Evolutionary conservation across 1,284 basidiomycete genomes (phyloP).

Genomic region (Stereum hirsutum): DNA sequence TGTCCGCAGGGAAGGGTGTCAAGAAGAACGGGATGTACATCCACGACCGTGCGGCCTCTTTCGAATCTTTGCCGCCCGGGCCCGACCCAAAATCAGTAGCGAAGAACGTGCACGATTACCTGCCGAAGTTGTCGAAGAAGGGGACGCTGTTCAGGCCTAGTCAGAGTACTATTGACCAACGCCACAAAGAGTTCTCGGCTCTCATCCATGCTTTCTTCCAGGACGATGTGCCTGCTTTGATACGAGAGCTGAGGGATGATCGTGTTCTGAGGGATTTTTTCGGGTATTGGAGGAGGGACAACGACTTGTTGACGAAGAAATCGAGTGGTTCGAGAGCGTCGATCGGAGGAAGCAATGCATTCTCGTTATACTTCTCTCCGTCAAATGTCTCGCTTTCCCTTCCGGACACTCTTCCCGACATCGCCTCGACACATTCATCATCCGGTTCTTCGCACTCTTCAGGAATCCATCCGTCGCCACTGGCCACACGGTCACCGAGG

Average conservation of each 20-base stretch:
- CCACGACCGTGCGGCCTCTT: slow-evolving; percentile 66
- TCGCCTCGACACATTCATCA: slow-evolving; percentile 12
- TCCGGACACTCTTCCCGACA: slow-evolving; percentile 28
- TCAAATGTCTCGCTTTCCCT: slow-evolving; percentile 27
- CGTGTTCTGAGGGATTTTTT: slow-evolving; percentile 64
- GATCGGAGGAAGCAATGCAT: slow-evolving; percentile 23
- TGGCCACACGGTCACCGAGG: no score
- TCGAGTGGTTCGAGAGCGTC: background rate
- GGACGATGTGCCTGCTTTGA: slow-evolving; percentile 51
- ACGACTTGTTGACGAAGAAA: slow-evolving; percentile 35
- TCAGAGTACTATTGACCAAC: slow-evolving; percentile 54
- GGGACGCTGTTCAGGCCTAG: slow-evolving; percentile 62
- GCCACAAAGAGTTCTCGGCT: slow-evolving; percentile 45
- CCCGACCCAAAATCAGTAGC: slow-evolving; percentile 64
- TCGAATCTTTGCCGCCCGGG: slow-evolving; percentile 78
- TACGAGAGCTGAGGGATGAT: slow-evolving; percentile 54
- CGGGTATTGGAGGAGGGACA: slow-evolving; percentile 62
- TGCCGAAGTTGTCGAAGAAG: slow-evolving; percentile 63
- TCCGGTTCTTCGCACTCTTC: slow-evolving; percentile 14
- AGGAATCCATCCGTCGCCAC: background rate
- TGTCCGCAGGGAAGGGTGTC: slow-evolving; percentile 61
- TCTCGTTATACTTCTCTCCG: slow-evolving; percentile 45
- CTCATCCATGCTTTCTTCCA: slow-evolving; percentile 50
- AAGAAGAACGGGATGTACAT: slow-evolving; percentile 67
- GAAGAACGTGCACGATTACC: slow-evolving; percentile 50